Percentiles rank a stretch among this genome's conserved stretches.
These are phyloP conservation scores for Neoboletus subvelutipes DNA, from an alignment of 768 basidiomycete species.

Conservation along the genomic window DNA sequence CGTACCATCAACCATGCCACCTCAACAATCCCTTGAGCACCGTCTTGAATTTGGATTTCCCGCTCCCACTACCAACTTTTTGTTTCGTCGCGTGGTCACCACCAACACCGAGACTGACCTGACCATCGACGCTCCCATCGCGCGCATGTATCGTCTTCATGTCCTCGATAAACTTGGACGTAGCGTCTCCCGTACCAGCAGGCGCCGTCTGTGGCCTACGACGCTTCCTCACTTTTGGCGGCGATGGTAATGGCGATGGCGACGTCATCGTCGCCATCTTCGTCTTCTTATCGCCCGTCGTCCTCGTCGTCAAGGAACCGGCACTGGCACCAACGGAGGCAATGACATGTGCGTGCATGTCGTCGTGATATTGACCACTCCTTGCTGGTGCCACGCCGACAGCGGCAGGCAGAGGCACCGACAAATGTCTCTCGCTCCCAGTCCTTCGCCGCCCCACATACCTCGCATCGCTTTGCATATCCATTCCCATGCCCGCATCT, in stretches of 20 bases:
- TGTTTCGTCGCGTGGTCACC: background rate
- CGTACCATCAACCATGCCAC: slow-evolving; percentile 14
- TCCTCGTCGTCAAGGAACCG: background rate
- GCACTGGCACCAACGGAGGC: background rate
- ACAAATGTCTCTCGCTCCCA: background rate
- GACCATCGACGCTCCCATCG: background rate
- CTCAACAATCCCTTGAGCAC: slow-evolving; percentile 20
- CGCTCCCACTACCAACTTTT: background rate
- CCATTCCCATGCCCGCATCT: background rate
- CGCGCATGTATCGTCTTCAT: background rate
- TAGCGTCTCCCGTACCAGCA: slow-evolving; percentile 7
- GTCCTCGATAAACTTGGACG: slow-evolving; percentile 17
- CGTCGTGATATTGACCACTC: background rate
- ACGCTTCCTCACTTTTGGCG: slow-evolving; percentile 8
- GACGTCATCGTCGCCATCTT: background rate
- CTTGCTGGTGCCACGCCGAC: background rate
- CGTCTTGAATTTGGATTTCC: slow-evolving; percentile 18
- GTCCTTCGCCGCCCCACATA: background rate
- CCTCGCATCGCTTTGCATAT: background rate
- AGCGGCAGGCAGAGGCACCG: background rate
- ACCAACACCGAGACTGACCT: background rate
- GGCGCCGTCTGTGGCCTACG: slow-evolving; percentile 30
- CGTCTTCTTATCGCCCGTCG: too few species aligned
- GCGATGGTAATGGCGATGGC: background rate
- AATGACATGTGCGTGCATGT: background rate